phyloP scores from a whole-genome alignment of 352 stramenopile species.

The Thraustotheca clavata region DNA sequence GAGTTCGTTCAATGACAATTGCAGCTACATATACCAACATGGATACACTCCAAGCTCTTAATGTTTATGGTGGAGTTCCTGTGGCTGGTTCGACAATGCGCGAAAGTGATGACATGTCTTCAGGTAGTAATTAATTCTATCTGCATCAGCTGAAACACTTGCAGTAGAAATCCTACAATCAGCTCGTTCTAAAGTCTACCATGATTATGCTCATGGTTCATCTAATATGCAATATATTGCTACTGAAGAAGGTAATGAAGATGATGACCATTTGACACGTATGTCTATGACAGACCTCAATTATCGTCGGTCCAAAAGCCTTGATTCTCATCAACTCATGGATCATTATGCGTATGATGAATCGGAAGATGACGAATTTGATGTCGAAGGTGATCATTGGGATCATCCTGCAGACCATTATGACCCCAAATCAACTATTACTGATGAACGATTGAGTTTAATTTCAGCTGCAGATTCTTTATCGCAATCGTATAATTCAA shows the following conservation, averaged over 20 bases:
- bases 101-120: not conserved
- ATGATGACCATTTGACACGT: not conserved
- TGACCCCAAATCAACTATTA: not conserved
- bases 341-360: not conserved
- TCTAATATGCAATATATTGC: not conserved
- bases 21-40: conserved; percentile 23
- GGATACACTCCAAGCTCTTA: not conserved
- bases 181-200: not conserved
- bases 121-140: not conserved
- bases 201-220: not conserved
- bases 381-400: not conserved
- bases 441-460: not conserved
- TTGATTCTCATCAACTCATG: not conserved
- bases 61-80: not conserved
- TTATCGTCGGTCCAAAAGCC: not conserved
- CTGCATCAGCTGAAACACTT: not conserved
- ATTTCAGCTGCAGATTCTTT: not conserved
- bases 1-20: conserved; percentile 42
- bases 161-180: not conserved
- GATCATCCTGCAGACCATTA: not conserved
- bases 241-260: not conserved
- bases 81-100: not conserved
- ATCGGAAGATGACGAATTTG: not conserved
- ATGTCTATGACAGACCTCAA: not conserved
- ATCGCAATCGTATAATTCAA: not conserved